Base-by-base conservation (phyloP, 805 yeast species). In the Wickerhamomyces subpelliculosus region DNA sequence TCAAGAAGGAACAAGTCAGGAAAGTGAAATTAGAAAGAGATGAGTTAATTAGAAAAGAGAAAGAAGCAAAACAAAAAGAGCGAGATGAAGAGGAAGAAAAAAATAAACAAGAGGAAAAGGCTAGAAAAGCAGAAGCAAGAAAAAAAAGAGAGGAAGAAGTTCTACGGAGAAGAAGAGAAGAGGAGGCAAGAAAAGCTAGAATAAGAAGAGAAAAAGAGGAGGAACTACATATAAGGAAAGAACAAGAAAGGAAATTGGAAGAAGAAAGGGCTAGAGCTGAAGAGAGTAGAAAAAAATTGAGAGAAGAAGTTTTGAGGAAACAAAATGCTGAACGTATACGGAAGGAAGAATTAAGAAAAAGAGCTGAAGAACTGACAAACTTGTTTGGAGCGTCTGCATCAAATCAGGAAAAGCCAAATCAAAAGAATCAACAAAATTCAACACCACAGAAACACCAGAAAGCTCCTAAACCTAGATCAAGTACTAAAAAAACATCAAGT, bases 231-330 rank as follows among this genome's bases (percentile, higher is more conserved):
- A 35, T 40, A 40, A 32, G 42, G 9, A 34, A 46, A 20, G 45
- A 42, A 19, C 43, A 34, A 26, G 42, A 14, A 29, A 34, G 20
- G 32, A 36, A 35, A 28, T 23, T 24, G 35, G 27, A 36, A 45
- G 29, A 48, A 43, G 19, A 41, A 44, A 37, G 39, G 39, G 30
- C 42, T 9, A 34, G 48, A 20, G n/a, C n/a, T n/a, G 46, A 42
- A 19, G 43, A 34, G 26, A 41, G 12, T 25, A 34, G 22, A 29
- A 37, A 35, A 27, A 39, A 19, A 40, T 32, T 42, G 42, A 40
- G 33, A 36, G 28, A 20, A 36, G 30, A 19, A 11, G 11, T 17
- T 11, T 9, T 18, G 16, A 14, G 6, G 4, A 19, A 10, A 21
- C 7, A 18, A 8, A 29, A 27, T 8, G 19, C 18, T 12, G 28